Base-by-base conservation (phyloP, 768 basidiomycete species). In the Boletus rubescentipes region DNA sequence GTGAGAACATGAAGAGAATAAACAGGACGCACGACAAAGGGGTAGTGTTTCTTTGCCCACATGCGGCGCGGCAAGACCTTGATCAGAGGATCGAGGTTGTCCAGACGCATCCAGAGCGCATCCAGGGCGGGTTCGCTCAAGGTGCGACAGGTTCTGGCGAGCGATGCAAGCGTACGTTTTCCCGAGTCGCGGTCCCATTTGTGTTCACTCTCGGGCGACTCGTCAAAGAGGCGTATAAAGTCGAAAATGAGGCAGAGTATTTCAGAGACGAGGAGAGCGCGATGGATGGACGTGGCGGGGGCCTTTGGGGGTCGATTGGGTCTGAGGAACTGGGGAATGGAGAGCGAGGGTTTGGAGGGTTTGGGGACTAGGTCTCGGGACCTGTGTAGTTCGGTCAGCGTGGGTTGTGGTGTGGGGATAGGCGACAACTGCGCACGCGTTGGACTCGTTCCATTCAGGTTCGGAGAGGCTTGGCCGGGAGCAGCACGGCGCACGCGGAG, bases 21-120 rank as follows among this genome's bases (percentile, higher is more conserved):
- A 1, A 21, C 9, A 41, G 30, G 21, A 59, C 65, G 35, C 30
- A 67, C 66, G 15, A 67, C 34, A 23, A 67, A 57, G 1, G 55
- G 54, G 14, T 51, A 61, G 26, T 45, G 59, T 48, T 58, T 67
- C 32, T 57, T 67, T 11, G 54, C 46, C 66, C 66, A 67, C 59
- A 67, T 66, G 26, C 61, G 59, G 1, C 58, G 53, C 10, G 66
- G 66, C 15, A 67, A 52, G 14, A 67, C 53, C 14, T 51, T 65
- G 18, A 67, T 67, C 43, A 67, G 45, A 0, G 66, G 66, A 58
- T 67, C 66, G 16, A 67, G 66, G 29, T 43, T 59, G n/a, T 67
- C 66, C 2, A 67, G 55, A 41, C 59, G 55, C 66, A 61, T 61
- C 68, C 68, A 69, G 7, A 71, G 60, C 1, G 37, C 51, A 57